A percentile compares a stretch with the other conserved stretches of the same genome.
phyloP scores from a whole-genome alignment of 805 yeast genomes.

The Zygosaccharomyces pseudorouxii region DNA sequence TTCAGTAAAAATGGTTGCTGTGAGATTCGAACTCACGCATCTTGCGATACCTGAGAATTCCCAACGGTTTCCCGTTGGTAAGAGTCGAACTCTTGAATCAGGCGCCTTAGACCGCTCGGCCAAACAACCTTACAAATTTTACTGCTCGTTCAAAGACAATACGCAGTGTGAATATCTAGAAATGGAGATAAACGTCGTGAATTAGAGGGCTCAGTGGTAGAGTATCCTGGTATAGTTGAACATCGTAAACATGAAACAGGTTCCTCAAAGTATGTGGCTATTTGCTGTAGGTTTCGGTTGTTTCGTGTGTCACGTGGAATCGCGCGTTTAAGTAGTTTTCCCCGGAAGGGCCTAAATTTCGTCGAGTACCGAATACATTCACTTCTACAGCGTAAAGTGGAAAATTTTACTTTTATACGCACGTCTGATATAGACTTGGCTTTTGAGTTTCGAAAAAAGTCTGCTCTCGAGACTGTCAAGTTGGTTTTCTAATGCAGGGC shows the following conservation, averaged over 20 bases:
- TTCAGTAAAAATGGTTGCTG: constrained; percentile 25
- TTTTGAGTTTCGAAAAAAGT: not conserved
- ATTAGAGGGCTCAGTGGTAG: too few relatives aligned
- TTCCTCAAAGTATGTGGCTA: too few relatives aligned
- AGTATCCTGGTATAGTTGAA: too few relatives aligned
- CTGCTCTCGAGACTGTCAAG: not conserved
- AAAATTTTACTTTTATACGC: too few relatives aligned
- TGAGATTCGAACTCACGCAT: constrained; percentile 36
- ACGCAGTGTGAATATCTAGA: too few relatives aligned
- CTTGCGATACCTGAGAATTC: constrained; percentile 35
- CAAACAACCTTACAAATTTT: constrained; percentile 25
- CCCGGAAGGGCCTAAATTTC: not conserved
- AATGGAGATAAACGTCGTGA: too few relatives aligned
- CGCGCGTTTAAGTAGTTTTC: not conserved
- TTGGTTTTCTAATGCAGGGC: constrained; percentile 27
- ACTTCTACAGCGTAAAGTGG: too few relatives aligned
- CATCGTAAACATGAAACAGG: too few relatives aligned
- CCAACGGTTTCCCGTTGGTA: constrained; percentile 16
- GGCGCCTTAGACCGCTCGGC: constrained; percentile 38
- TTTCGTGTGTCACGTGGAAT: not conserved
- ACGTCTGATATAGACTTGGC: not conserved
- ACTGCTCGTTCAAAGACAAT: not conserved
- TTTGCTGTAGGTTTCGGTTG: not conserved
- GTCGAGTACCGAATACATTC: too few relatives aligned
- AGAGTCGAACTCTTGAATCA: constrained; percentile 31